Base-by-base conservation (phyloP, 1,284 basidiomycete genomes). In the Phylloporus gajari region DNA sequence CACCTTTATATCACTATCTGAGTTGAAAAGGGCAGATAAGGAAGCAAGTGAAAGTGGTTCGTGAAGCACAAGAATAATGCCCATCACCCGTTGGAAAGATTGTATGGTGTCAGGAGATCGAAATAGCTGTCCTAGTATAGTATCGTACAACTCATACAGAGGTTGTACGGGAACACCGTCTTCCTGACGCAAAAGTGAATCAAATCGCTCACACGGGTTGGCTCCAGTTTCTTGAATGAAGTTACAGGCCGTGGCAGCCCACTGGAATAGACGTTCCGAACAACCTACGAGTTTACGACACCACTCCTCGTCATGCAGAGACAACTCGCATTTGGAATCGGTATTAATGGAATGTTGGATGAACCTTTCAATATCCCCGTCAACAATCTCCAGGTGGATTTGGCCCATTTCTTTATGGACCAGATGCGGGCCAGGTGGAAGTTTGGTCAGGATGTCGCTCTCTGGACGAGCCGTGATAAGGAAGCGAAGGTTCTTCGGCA, bases 401-500 rank as follows among this genome's bases (percentile, higher is more conserved):
- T 73, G 46, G 0, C 56, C 56, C 17, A 73, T 46, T 5, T 58
- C 6, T 44, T 58, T 70, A 21, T 51, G 68, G 32, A 59, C 2
- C 12, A 73, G 27, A 0, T 40, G 35, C 1, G 70, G 46, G 12
- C 40, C 11, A 4, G 61, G 30, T 7, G 11, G 9, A 17, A 73
- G 62, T 17, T 30, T 11, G 3, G 38, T 27, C 8, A 73, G 40
- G 35, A 40, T 58, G 21, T 46, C 9, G 19, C 9, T 69, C 58
- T 2, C 5, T 25, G 44, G 44, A 5, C 44, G 9, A 21, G 17
- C 44, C 17, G 19, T 46, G 44, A 73, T 67, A 13, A 73, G 48
- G 48, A 73, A 73, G 3, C 68, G 72, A 17, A 73, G 35, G 19
- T 70, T 68, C 5, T 35, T 25, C 1, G 67, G 73, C 5, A 74